A percentile compares a stretch with the other conserved stretches of the same genome.
Conservation (phyloP, 371 early-diverging fungal genomes). For the Apophysomyces trapeziformis region DNA sequence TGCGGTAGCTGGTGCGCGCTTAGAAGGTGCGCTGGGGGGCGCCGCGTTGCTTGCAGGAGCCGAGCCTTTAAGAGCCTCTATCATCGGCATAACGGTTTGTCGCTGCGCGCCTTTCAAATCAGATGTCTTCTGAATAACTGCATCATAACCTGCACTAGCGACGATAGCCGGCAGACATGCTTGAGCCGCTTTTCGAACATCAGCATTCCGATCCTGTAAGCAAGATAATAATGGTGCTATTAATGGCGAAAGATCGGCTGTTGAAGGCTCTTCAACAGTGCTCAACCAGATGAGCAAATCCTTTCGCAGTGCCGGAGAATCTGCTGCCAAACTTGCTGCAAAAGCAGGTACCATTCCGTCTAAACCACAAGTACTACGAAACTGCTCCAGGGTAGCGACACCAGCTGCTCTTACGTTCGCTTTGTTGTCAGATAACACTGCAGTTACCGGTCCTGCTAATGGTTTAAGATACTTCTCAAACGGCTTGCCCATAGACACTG, state of each 20-base stretch:
- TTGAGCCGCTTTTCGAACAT: conserved; percentile 88
- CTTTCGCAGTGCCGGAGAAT: conserved; percentile 83
- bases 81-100: conserved; percentile 67
- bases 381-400: conserved; percentile 70
- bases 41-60: conserved; percentile 21
- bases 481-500: conserved; percentile 84
- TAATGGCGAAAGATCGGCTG: conserved; percentile 67
- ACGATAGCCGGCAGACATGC: conserved; percentile 67
- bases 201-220: conserved; percentile 85
- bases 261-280: conserved; percentile 36
- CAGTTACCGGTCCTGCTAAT: conserved; percentile 64
- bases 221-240: conserved; percentile 76
- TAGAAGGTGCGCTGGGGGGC: neutral
- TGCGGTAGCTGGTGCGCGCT: conserved; percentile 15
- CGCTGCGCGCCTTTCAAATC: conserved; percentile 75
- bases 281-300: conserved; percentile 82
- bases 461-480: conserved; percentile 76
- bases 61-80: conserved; percentile 68
- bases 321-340: conserved; percentile 70
- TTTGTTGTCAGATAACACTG: conserved; percentile 87
- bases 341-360: conserved; percentile 70
- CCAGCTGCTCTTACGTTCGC: conserved; percentile 83
- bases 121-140: conserved; percentile 59
- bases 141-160: conserved; percentile 63
- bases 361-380: conserved; percentile 68